phyloP scores from a whole-genome alignment of 805 yeast genomes.

The Blastobotrys chiropterorum region DNA sequence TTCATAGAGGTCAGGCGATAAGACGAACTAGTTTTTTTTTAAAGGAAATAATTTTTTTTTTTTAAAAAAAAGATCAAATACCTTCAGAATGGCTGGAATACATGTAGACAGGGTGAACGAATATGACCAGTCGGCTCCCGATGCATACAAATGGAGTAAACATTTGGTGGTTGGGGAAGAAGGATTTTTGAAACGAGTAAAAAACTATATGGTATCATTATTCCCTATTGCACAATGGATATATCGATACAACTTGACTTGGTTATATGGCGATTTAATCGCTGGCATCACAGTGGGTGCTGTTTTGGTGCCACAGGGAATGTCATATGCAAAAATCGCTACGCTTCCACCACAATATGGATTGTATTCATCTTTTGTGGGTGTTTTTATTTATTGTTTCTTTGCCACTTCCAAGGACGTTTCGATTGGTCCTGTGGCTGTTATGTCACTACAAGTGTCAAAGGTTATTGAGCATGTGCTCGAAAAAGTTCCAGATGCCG shows the following conservation, averaged over 20 bases:
- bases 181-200: slow-evolving; percentile 21
- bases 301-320: slow-evolving; percentile 89
- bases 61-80: not conserved
- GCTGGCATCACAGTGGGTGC: slow-evolving; percentile 94
- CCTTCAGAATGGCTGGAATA: not conserved
- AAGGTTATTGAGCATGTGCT: slow-evolving; percentile 66
- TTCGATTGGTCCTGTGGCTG: slow-evolving; percentile 95
- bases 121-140: not conserved
- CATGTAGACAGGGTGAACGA: not conserved
- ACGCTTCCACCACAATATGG: slow-evolving; percentile 79
- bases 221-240: slow-evolving; percentile 86
- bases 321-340: slow-evolving; percentile 91
- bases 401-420: slow-evolving; percentile 96
- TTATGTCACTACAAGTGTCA: slow-evolving; percentile 82
- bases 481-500: slow-evolving; percentile 38
- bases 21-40: too few species aligned
- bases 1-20: too few species aligned
- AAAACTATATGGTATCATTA: slow-evolving; percentile 50
- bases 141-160: not conserved
- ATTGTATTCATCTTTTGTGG: slow-evolving; percentile 84
- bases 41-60: too few species aligned
- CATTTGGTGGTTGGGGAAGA: not conserved
- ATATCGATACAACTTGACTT: slow-evolving; percentile 67
- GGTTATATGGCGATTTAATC: slow-evolving; percentile 77
- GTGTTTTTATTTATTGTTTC: slow-evolving; percentile 80